Base-by-base conservation (phyloP, 2,329 filamentous ascomycete species). In the Penicillium sp. region DNA sequence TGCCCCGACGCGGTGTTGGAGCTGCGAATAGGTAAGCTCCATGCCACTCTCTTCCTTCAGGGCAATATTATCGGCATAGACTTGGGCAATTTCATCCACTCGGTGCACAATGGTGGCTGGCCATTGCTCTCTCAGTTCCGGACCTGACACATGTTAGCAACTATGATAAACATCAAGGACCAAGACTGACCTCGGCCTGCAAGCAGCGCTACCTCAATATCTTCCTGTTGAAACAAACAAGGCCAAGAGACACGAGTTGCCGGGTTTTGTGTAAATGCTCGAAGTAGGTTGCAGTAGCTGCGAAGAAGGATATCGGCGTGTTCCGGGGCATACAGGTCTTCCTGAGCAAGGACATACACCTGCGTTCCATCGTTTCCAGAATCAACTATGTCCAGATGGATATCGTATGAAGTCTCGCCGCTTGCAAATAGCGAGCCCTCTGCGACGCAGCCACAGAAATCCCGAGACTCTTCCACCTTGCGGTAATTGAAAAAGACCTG, bases 401-500 rank as follows among this genome's bases (percentile, higher is more conserved):
- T 49, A 45, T 72, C 70, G 39, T 66, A 70, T 6, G 61, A 56
- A 2, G 60, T 64, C 6, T 52, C 50, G 10, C 62, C 64, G n/a
- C 28, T 46, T 1, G 52, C 40, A n/a, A 54, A 46, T 6, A 55
- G 37, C 6, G 52, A 45, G 2, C 53, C 56, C 6, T 59, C 38
- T 2, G 56, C 48, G 10, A 42, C 8, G 20, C 49, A 54, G 6
- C 56, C 55, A 24, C 58, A 58, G 25, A 60, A 57, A 18, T 29
- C 62, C 42, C 65, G 52, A 38, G 61, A 64, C 40, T 69, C 63
- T 3, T 64, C 53, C 3, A 56, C 49, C 0, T 62, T 63, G 5
- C 74, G 66, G 55, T 79, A 80, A 59, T 80, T 71, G 33, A 79
- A 55, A 18, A 74, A 70, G 0, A 63, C 69, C 56, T 82, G 79